A percentile compares a stretch with the other conserved stretches of the same genome.
These are phyloP conservation scores for Mortierella polycephala DNA, from an alignment of 371 early-diverging fungal species.

Conservation along the genomic window DNA sequence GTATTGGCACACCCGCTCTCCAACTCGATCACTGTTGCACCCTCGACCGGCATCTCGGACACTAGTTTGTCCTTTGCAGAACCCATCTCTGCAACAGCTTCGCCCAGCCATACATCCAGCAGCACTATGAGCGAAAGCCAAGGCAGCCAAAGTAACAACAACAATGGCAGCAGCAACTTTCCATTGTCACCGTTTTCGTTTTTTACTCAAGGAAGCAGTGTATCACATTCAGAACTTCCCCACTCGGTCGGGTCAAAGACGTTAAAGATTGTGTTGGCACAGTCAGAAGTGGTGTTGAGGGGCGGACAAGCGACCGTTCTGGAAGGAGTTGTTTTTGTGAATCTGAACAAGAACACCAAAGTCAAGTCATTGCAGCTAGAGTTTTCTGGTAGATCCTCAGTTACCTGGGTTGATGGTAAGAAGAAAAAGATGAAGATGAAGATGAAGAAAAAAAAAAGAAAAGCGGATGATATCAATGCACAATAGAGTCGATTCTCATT, in stretches of 20 bases:
- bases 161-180: not conserved
- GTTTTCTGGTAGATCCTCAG: constrained; percentile 41
- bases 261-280: constrained; percentile 33
- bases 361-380: constrained; percentile 48
- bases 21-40: constrained; percentile 8
- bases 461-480: not conserved
- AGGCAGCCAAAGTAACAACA: constrained; percentile 6
- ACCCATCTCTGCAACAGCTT: not conserved
- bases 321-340: constrained; percentile 35
- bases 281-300: constrained; percentile 30
- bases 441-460: not conserved
- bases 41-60: constrained; percentile 1
- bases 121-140: not conserved
- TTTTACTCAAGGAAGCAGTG: constrained; percentile 16
- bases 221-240: not conserved
- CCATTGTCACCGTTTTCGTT: constrained; percentile 40
- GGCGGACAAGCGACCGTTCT: constrained; percentile 21
- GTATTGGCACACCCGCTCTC: constrained; percentile 9
- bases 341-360: constrained; percentile 40
- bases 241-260: constrained; percentile 9
- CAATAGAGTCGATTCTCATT: no score
- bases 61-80: not conserved
- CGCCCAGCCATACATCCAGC: not conserved
- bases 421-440: not conserved
- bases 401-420: constrained; percentile 54